These are phyloP conservation scores for Hericium coralloides DNA, from an alignment of 768 basidiomycete species.

Conservation along the genomic window DNA sequence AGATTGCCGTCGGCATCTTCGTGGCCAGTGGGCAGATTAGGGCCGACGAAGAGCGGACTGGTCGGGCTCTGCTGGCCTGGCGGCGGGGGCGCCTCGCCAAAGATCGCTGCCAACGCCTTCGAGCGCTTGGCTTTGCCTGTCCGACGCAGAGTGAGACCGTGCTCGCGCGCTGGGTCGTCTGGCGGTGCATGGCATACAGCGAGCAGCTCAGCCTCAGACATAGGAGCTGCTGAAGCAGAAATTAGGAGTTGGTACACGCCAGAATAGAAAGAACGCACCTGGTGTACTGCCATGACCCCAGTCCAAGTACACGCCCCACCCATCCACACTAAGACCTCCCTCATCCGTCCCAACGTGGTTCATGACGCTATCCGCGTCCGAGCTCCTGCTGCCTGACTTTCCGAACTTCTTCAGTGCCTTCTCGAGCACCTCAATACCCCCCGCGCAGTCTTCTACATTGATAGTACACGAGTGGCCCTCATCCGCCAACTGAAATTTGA, in stretches of 20 bases:
- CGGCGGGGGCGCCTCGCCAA: conserved; percentile 33
- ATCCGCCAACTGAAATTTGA: conserved; percentile 84
- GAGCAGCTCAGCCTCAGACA: conserved; percentile 76
- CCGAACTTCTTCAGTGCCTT: conserved; percentile 87
- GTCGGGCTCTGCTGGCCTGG: conserved; percentile 23
- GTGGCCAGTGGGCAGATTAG: conserved; percentile 3
- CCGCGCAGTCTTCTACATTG: conserved; percentile 70
- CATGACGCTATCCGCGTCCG: conserved; percentile 33
- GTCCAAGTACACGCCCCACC: conserved; percentile 82
- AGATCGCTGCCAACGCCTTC: conserved; percentile 35
- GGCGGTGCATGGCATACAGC: conserved; percentile 76
- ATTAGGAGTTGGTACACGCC: conserved; percentile 1
- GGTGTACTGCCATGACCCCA: conserved; percentile 40
- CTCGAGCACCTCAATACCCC: conserved; percentile 81
- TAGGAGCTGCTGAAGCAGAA: conserved; percentile 46
- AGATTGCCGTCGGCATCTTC: conserved; percentile 32
- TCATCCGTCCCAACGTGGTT: conserved; percentile 62
- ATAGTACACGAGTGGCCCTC: conserved; percentile 69
- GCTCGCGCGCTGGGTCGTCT: conserved; percentile 71
- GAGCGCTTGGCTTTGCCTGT: conserved; percentile 32
- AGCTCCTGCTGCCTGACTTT: conserved; percentile 42
- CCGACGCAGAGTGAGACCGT: conserved; percentile 67
- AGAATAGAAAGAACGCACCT: conserved; percentile 30
- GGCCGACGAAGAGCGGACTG: conserved; percentile 17
- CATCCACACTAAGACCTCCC: conserved; percentile 73